Base-by-base conservation (phyloP, 352 stramenopile species). In the Achlya hypogyna region DNA sequence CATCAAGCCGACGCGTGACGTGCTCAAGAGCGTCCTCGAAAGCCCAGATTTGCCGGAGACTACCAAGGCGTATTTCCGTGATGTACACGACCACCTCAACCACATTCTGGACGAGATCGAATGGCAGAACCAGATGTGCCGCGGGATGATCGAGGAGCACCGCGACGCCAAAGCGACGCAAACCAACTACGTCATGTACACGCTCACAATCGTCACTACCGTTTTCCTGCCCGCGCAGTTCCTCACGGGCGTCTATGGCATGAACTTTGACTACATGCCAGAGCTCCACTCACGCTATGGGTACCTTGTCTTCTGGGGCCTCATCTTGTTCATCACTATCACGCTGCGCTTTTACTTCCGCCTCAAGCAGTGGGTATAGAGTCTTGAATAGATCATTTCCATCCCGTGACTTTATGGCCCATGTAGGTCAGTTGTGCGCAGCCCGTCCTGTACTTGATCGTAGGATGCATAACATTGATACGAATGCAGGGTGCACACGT, bases 181-280 rank as follows among this genome's bases (percentile, higher is more conserved):
- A 69, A 92, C 91, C 84, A 93, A 95, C 73, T 87, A 92, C 52
- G 86, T 93, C 28, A 91, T 96, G 60, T 95, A 95, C 75, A 92
- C 82, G n/a, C 77, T 96, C 28, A 95, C 86, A 38, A 87, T 95
- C 56, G 80, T 94, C 63, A 94, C 86, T n/a, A 92, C 84, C 5
- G 83, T 94, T 1, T 95, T 95, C 62, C 63, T 96, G 14, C 84
- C 87, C 0, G 82, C 82, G 29, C 87, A 96, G 70, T 96, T 96
- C 64, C 73, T 96, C 52, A 95, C 87, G 56, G 86, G 87, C 29
- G 82, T 96, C 49, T 95, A 92, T 62, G 86, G 88, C 53, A 95
- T 95, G 88, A 95, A 95, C 77, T 95, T 96, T 74, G 82, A 89
- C 53, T 83, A 92, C 56, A 95, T 95, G 84, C 84, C 84, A 1